These are phyloP conservation scores for Ceratopteris richardii DNA, from an alignment of 75 land plant species.

Conservation along the genomic window DNA sequence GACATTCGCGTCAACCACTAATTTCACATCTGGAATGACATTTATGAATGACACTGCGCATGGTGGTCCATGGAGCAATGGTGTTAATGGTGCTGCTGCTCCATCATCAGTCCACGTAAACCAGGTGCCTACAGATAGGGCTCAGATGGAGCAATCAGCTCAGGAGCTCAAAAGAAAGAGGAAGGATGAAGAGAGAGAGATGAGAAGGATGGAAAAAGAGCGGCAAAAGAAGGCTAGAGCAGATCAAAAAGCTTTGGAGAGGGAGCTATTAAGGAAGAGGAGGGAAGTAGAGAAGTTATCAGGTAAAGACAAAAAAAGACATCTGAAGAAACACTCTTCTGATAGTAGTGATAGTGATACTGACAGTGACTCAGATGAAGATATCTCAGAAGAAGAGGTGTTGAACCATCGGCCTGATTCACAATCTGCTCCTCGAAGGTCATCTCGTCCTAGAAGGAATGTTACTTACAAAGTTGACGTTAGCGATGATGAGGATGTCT, in stretches of 20 bases:
- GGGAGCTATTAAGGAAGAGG: not conserved
- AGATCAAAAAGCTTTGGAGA: conserved; percentile 2
- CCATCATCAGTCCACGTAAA: not conserved
- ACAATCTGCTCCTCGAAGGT: conserved; percentile 25
- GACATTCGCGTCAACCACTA: not conserved
- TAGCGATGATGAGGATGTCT: conserved; percentile 48
- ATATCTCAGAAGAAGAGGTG: conserved; percentile 10
- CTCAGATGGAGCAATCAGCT: not conserved
- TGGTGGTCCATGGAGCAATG: not conserved
- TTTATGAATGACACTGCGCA: not conserved
- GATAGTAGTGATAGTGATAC: conserved; percentile 32
- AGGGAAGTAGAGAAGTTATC: not conserved
- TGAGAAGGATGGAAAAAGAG: not conserved
- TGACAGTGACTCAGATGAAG: conserved; percentile 13
- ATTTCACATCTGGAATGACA: not conserved
- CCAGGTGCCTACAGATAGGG: not conserved
- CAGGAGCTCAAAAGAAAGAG: conserved; percentile 6
- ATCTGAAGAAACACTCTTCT: conserved; percentile 17
- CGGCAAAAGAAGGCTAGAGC: conserved; percentile 2
- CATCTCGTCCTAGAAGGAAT: conserved; percentile 37
- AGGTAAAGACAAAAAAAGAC: not conserved
- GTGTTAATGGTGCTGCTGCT: not conserved
- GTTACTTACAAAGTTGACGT: conserved; percentile 37
- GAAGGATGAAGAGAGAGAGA: conserved; percentile 8
- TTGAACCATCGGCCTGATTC: not conserved